Evolutionary conservation across 1,139 yeast species (phyloP).

Genomic region (Hanseniaspora gamundiae): DNA sequence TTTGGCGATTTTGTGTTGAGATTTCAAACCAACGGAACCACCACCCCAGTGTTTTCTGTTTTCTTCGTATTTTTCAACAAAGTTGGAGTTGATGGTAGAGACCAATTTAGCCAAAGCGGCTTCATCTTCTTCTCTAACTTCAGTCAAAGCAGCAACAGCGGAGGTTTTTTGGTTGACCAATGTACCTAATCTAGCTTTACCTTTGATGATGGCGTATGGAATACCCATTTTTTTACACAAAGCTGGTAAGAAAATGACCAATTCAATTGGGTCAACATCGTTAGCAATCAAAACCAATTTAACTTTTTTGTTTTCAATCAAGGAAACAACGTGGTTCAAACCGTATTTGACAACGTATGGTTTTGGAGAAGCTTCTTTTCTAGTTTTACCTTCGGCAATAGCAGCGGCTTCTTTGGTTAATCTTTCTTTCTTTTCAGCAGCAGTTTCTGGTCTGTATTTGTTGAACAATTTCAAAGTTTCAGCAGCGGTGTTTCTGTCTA

Average conservation of each 20-base stretch:
- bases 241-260: constrained; percentile 94
- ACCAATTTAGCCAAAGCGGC: constrained; percentile 85
- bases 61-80: constrained; percentile 85
- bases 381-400: constrained; percentile 92
- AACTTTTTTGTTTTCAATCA: constrained; percentile 96
- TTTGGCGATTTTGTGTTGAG: constrained; percentile 61
- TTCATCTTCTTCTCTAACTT: constrained; percentile 87
- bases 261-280: constrained; percentile 98
- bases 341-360: constrained; percentile 95
- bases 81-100: constrained; percentile 88
- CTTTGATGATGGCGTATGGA: constrained; percentile 96
- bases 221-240: constrained; percentile 98
- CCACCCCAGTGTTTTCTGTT: constrained; percentile 99
- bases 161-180: constrained; percentile 95
- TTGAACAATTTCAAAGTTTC: constrained; percentile 92
- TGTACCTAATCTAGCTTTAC: constrained; percentile 97
- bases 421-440: constrained; percentile 97
- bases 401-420: constrained; percentile 98
- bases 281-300: constrained; percentile 92
- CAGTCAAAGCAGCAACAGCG: constrained; percentile 93
- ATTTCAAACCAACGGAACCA: constrained; percentile 93
- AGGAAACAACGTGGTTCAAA: constrained; percentile 94
- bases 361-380: constrained; percentile 90
- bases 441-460: constrained; percentile 97
- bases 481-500: constrained; percentile 97